Evolutionary conservation across 1,284 basidiomycete genomes (phyloP), one percentile per base, ranked within the genome.

Genomic region (Schizopora paradoxa): DNA sequence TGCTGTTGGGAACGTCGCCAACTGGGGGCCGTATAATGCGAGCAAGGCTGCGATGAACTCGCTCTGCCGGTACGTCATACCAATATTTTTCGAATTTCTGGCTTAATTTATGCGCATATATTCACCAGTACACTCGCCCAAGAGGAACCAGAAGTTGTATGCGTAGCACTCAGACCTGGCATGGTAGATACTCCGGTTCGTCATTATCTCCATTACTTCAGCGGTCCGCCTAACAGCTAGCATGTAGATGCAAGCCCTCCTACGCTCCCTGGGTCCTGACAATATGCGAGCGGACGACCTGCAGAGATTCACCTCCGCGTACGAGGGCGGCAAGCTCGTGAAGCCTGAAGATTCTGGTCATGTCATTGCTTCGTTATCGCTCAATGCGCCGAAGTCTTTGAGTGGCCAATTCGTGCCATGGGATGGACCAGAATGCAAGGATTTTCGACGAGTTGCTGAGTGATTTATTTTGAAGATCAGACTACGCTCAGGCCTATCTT

Each of bases 31-130:
- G 0, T 94, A 94, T 64, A 89, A 79, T 54, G 79, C 87, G 10
- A 68, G 72, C 49, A 90, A 91, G 61, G 91, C 91, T 1, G 91
- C 88, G 0, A 73, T 91, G 77, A 94, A 94, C 62, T 83, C 86
- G 16, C 68, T 94, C 26, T 81, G 79, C 66, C 75, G 86, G 85
- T 75, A 40, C 41, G 64, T 58, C 29, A 6, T 19, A 40, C n/a
- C 16, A n/a, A n/a, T 29, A 5, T 2, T 25, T n/a, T 13, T 10
- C 34, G 3, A 21, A 26, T 29, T 8, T 26, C 21, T 16, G 16
- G 23, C 26, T 6, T n/a, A 19, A 47, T 34, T 27, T 16, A 23
- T 16, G 16, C 13, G 43, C 7, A 31, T 27, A 44, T 28, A 11
- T 49, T 19, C 18, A 54, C 45, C 46, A 88, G 91, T 54, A 94